Evolutionary conservation across 345 rosid species (phyloP).

Genomic region (Lagerstroemia speciosa): DNA sequence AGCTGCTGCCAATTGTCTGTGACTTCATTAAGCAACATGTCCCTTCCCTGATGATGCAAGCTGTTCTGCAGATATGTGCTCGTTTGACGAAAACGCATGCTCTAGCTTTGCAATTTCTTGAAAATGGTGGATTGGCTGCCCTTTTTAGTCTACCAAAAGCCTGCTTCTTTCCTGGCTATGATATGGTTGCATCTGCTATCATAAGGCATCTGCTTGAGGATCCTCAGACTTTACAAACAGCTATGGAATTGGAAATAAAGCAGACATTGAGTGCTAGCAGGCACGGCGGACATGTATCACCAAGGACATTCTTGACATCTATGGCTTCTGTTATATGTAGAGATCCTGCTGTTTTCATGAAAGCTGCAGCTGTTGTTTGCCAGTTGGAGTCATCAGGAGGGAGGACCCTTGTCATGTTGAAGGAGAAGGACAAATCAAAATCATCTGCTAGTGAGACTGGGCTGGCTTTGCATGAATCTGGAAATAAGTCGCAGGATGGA

Average conservation of each 20-base stretch:
- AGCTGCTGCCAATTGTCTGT: conserved; percentile 54
- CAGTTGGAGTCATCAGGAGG: conserved; percentile 89
- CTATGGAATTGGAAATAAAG: conserved; percentile 92
- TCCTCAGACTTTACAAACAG: conserved; percentile 90
- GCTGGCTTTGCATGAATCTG: conserved; percentile 45
- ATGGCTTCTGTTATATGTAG: conserved; percentile 90
- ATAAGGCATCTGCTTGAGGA: conserved; percentile 92
- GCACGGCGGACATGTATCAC: conserved; percentile 58
- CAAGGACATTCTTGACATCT: conserved; percentile 64
- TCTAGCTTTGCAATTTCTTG: conserved; percentile 78
- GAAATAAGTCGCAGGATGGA: conserved; percentile 73
- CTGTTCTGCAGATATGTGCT: conserved; percentile 90
- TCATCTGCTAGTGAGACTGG: conserved; percentile 50
- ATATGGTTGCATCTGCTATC: conserved; percentile 77
- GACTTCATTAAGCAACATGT: conserved; percentile 75
- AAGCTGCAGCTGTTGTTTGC: conserved; percentile 68
- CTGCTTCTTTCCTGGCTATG: conserved; percentile 87
- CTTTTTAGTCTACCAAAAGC: conserved; percentile 76
- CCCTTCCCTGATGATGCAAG: conserved; percentile 89
- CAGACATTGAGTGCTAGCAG: conserved; percentile 68
- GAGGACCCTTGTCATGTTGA: conserved; percentile 60
- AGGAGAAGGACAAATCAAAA: conserved; percentile 72
- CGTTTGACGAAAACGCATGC: conserved; percentile 77
- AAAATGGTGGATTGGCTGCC: conserved; percentile 66
- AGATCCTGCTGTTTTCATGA: conserved; percentile 86